Evolutionary conservation across 345 rosid genomes (phyloP), one percentile per base, ranked within the genome.

Genomic region (Dipteronia dyeriana): DNA sequence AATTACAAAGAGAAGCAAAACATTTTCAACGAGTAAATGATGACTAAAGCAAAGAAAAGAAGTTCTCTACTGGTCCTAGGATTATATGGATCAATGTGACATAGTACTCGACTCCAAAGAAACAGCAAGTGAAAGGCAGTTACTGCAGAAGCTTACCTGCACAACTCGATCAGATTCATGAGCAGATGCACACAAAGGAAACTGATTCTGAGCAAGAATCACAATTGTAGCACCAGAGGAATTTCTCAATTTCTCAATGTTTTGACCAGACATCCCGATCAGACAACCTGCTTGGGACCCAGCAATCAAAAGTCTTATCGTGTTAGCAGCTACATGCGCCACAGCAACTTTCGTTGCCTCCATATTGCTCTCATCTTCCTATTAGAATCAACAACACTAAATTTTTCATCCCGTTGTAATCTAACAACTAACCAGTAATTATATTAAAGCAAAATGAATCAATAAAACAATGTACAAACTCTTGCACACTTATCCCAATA

Each of bases 101-200:
- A n/a, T n/a, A n/a, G n/a, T n/a, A n/a, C n/a, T n/a, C n/a, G n/a
- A n/a, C 49, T 9, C 12, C 43, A 14, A 31, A 66, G 5, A 70
- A 57, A 25, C 4, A 47, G 6, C 38, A 34, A 34, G 38, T 34
- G 38, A 34, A 34, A 34, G 38, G 6, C 38, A 34, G 38, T 34
- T 34, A 20, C n/a, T 3, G 49, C 66, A 73, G 38, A 19, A 70
- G 9, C 65, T 70, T 67, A 89, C 92, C 90, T 89, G 92, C 45
- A 89, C 91, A 56, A 91, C 86, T 57, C 92, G 77, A 83, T 91
- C 95, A 75, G 92, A 89, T 83, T 91, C 92, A 79, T 70, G 81
- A 70, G 95, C 91, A 66, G 92, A 91, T 22, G 91, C 95, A 70
- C 92, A 88, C 7, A 87, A 79, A 38, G 92, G 92, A 78, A 89